Base-by-base conservation (phyloP, 345 rosid species). In the Ceriops tagal region DNA sequence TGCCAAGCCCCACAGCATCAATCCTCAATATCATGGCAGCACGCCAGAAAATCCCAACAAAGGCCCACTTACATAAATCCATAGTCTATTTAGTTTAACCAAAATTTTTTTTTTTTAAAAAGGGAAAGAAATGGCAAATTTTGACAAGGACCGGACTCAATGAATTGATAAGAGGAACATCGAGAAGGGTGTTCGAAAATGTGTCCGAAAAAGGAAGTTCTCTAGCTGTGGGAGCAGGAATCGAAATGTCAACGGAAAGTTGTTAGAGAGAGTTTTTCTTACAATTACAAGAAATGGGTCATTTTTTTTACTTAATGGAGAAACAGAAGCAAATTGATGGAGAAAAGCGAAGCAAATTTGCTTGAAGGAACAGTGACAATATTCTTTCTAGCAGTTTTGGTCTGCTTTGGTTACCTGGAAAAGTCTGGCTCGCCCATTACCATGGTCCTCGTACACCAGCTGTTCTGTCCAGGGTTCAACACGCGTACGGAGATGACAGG, bases 1-100 rank as follows among this genome's bases (percentile, higher is more conserved):
- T 83, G 64, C 85, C 81, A 59, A 84, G 74, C 77, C 88, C 84
- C 66, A 87, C 70, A 73, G 83, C 88, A 74, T 26, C 82, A 78
- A 68, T 67, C 73, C 79, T 78, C 64, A 71, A 80, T 55, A 78
- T 47, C 52, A 79, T 71, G 10, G 71, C 69, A 58, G 78, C 73
- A 78, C 31, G 53, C 26, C 57, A 84, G 47, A 86, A 62, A 64
- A 85, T 32, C 65, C 83, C 86, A 60, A 82, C 62, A 66, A 89
- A 76, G 68, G 70, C 65, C 88, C 74, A 84, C 35, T 81, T 79
- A 89, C 76, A 81, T 63, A 76, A 56, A 84, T 83, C 78, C 92
- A 87, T 84, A 37, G 6, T 27, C 52, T 21, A 20, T 39, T 65
- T 65, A 68, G 64, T 57, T 61, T 55, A 5, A 52, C 22, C 7